phyloP scores from a whole-genome alignment of 352 stramenopile genomes.

The Globisporangium paroecandrum region DNA sequence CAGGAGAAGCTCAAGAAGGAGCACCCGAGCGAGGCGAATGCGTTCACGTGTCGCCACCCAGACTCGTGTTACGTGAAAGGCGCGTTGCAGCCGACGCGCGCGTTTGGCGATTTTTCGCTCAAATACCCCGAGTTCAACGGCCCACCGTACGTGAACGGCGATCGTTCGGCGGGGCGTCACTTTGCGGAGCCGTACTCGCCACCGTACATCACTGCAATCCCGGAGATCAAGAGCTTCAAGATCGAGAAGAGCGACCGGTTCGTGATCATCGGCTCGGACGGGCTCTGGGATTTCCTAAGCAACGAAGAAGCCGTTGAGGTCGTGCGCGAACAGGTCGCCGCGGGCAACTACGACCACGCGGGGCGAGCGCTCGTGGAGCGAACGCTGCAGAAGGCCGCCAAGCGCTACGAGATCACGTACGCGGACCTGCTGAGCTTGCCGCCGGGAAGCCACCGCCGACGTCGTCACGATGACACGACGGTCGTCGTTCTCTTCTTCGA shows the following conservation, averaged over 20 bases:
- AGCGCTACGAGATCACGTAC: constrained; percentile 77
- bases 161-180: constrained; percentile 83
- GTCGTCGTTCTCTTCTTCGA: constrained; percentile 89
- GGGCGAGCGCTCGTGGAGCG: constrained; percentile 75
- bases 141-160: constrained; percentile 66
- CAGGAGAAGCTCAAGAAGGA: constrained; percentile 81
- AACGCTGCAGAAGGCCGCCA: constrained; percentile 73
- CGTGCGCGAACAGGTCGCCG: constrained; percentile 61
- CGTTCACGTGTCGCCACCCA: constrained; percentile 87
- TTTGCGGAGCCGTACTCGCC: constrained; percentile 88
- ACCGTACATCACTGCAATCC: constrained; percentile 91
- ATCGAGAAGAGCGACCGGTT: constrained; percentile 90
- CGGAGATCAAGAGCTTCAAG: constrained; percentile 71
- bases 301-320: constrained; percentile 95
- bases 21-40: constrained; percentile 88
- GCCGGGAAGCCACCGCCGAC: constrained; percentile 73
- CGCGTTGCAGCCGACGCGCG: constrained; percentile 85
- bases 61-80: constrained; percentile 94
- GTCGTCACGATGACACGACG: constrained; percentile 92
- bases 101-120: constrained; percentile 91
- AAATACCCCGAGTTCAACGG: constrained; percentile 94
- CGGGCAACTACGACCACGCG: constrained; percentile 68
- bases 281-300: constrained; percentile 96
- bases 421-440: constrained; percentile 80
- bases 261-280: constrained; percentile 95